Base-by-base conservation (phyloP, 805 yeast species). In the Cephaloascus fragrans region DNA sequence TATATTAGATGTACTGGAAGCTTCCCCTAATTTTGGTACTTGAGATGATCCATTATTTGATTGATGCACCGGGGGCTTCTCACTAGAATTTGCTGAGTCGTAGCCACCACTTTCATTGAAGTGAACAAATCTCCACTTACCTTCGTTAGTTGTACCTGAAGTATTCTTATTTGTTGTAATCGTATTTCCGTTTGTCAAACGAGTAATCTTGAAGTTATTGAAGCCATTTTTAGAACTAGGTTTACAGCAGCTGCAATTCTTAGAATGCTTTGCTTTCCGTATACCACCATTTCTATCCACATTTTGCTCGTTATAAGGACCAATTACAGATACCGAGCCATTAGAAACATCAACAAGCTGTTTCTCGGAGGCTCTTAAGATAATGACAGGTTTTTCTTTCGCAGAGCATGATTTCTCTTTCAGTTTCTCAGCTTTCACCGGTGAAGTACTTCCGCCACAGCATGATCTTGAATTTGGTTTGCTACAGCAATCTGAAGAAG, bases 261-360 rank as follows among this genome's bases (percentile, higher is more conserved):
- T 23, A 12, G 28, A 23, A 12, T 23, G 28, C 12, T 12, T 23
- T 23, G 28, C 28, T 12, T 23, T 23, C 12, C 12, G 6, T 6
- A 23, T 23, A 23, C 28, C 28, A 8, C 28, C 28, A 23, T 8
- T 8, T 23, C 10, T 12, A 23, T 23, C 28, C n/a, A n/a, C n/a
- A n/a, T n/a, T n/a, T 23, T 6, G 28, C 2, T 45, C 50, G 15
- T 38, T 47, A 19, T 47, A 51, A 10, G 56, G 54, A 3, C 51
- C 58, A 18, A 61, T 38, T 20, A 61, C 42, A 17, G 48, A 48
- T 18, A 61, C 38, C 1, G 66, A 59, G 1, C 57, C 56, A 36
- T 53, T 58, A 3, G 59, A 46, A 23, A 60, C 67, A 38, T 59
- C 59, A 41, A 43, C 61, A n/a, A 62, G 55, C 38, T 58, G 61